Percentiles rank a stretch among this genome's conserved stretches.
Conservation (phyloP, 345 rosid species). For the Eucalyptus sp. region DNA sequence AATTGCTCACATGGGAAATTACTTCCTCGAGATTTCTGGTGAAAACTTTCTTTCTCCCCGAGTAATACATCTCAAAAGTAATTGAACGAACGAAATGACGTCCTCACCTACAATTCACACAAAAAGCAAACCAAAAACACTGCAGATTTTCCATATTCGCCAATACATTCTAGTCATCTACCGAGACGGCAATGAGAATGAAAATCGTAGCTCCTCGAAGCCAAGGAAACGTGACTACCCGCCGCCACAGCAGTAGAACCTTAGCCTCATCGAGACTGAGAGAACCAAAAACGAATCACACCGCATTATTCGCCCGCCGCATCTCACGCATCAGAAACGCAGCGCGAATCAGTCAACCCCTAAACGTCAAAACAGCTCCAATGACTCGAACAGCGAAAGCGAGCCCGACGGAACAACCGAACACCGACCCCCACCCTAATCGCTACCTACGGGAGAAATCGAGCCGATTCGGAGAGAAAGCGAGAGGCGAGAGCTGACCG, state of each 20-base stretch:
- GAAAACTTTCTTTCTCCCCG: background rate
- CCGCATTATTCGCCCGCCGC: background rate
- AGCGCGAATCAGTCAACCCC: background rate
- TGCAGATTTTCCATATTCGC: background rate
- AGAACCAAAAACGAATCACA: background rate
- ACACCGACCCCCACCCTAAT: background rate
- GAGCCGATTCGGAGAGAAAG: background rate
- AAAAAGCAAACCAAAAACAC: background rate
- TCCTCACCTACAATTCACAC: background rate
- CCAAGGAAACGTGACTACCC: background rate
- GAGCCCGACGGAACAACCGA: background rate
- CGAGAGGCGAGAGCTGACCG: conserved; percentile 23
- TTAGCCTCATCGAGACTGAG: background rate
- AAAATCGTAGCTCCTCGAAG: background rate
- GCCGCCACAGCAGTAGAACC: background rate
- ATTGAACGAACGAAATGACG: background rate
- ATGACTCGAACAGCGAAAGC: background rate
- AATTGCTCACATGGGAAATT: background rate
- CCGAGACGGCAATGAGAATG: background rate
- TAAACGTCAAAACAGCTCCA: background rate
- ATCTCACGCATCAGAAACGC: background rate
- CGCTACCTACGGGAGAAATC: background rate
- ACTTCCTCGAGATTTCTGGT: background rate
- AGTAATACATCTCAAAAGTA: background rate
- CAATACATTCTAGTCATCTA: background rate